Conservation (phyloP, 495 filamentous ascomycete genomes). For the Massariosphaeria phaeospora region DNA sequence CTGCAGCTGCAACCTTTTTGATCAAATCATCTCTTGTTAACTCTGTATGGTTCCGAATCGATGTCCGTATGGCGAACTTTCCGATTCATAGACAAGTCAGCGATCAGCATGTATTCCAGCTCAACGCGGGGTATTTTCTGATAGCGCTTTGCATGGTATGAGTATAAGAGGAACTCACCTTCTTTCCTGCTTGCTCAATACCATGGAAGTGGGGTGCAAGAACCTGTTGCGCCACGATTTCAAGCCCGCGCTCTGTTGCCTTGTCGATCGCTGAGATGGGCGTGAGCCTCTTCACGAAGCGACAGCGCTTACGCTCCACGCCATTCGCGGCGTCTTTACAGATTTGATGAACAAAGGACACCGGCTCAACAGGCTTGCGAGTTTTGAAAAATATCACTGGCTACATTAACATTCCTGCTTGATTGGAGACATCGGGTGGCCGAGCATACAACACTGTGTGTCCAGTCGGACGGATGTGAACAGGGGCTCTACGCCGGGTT, state of each 20-base stretch:
- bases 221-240: slow-evolving; percentile 64
- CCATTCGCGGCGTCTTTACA: slow-evolving; percentile 57
- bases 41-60: slow-evolving; percentile 68
- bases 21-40: slow-evolving; percentile 74
- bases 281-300: slow-evolving; percentile 79
- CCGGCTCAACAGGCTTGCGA: slow-evolving; percentile 67
- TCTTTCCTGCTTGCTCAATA: slow-evolving; percentile 26
- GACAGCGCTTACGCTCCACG: slow-evolving; percentile 55
- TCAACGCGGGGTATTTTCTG: too few relatives aligned
- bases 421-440: too few relatives aligned
- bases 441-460: slow-evolving; percentile 64
- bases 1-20: slow-evolving; percentile 64
- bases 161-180: slow-evolving; percentile 30
- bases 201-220: slow-evolving; percentile 68
- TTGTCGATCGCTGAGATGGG: slow-evolving; percentile 72
- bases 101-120: slow-evolving; percentile 12
- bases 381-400: slow-evolving; percentile 62
- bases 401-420: too few relatives aligned
- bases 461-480: slow-evolving; percentile 67
- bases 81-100: slow-evolving; percentile 11
- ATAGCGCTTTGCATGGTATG: too few relatives aligned
- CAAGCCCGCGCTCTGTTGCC: slow-evolving; percentile 70
- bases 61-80: slow-evolving; percentile 87
- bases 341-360: slow-evolving; percentile 69
- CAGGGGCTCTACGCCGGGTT: slow-evolving; percentile 43